phyloP scores from a whole-genome alignment of 306 rosid species.

The Mucuna pruriens region DNA sequence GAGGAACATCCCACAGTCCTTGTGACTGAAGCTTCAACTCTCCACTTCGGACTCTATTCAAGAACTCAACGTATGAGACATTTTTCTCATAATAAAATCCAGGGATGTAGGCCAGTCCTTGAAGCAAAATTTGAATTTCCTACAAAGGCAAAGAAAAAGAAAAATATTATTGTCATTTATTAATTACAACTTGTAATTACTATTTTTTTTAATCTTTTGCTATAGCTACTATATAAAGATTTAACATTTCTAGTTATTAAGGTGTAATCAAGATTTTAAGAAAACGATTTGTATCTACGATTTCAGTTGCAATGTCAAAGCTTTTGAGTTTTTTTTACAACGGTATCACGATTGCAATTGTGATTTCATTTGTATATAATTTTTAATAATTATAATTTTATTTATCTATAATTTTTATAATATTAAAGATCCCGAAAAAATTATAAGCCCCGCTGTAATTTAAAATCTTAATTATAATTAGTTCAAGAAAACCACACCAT shows the following conservation, averaged over 20 bases:
- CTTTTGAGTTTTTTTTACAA: no score
- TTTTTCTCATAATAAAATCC: conserved; percentile 72
- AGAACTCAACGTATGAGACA: conserved; percentile 65
- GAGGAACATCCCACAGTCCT: conserved; percentile 93
- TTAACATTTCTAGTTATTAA: background rate
- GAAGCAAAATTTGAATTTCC: conserved; percentile 57
- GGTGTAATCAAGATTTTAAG: no score
- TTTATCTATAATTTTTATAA: no score
- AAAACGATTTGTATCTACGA: no score
- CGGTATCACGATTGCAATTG: no score
- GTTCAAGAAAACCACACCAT: background rate
- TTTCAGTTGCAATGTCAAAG: no score
- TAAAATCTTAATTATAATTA: no score
- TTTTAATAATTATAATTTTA: no score
- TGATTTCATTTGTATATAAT: no score
- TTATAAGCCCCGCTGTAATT: no score
- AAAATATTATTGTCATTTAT: background rate
- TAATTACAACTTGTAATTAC: background rate
- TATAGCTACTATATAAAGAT: background rate
- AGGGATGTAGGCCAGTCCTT: conserved; percentile 64
- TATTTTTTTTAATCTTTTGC: background rate
- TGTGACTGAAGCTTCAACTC: conserved; percentile 76
- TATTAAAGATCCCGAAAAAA: no score
- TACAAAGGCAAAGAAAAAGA: conserved; percentile 8
- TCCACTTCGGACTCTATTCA: conserved; percentile 76